Conservation (phyloP, 1,139 yeast species). For the Nadsonia commutata region DNA sequence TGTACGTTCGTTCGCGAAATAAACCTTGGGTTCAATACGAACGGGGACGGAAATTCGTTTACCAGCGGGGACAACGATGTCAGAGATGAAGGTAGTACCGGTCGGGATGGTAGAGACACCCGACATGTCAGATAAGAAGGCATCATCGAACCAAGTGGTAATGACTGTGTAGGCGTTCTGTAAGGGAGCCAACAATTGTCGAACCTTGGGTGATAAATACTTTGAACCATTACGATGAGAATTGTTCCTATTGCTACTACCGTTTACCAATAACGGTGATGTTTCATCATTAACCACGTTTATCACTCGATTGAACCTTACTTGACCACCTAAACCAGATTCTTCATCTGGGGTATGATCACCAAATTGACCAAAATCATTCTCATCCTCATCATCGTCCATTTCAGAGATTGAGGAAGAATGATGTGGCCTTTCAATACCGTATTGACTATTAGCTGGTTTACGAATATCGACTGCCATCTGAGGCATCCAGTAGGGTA, state of each 20-base stretch:
- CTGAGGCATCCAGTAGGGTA: constrained; percentile 98
- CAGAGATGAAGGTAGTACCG: constrained; percentile 60
- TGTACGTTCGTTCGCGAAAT: constrained; percentile 96
- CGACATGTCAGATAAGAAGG: constrained; percentile 25
- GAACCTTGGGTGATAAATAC: not conserved
- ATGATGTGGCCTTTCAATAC: constrained; percentile 42
- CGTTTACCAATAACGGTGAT: constrained; percentile 16
- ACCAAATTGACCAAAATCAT: constrained; percentile 15
- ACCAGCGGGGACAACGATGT: constrained; percentile 45
- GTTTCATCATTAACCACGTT: constrained; percentile 15
- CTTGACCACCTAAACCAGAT: constrained; percentile 12
- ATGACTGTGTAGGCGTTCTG: constrained; percentile 6
- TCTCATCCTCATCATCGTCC: constrained; percentile 33
- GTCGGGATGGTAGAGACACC: constrained; percentile 60
- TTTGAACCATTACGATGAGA: not conserved
- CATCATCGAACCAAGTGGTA: constrained; percentile 16
- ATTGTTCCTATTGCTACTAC: too few relatives aligned
- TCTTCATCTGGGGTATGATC: constrained; percentile 22
- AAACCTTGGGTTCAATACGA: constrained; percentile 95
- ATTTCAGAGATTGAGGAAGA: constrained; percentile 21
- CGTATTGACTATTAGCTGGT: constrained; percentile 58
- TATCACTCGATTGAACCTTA: constrained; percentile 14
- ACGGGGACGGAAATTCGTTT: constrained; percentile 94
- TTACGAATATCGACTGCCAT: constrained; percentile 92
- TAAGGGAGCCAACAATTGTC: constrained; percentile 6